phyloP scores from a whole-genome alignment of 129 eudicot species.

The Escallonia rubra region DNA sequence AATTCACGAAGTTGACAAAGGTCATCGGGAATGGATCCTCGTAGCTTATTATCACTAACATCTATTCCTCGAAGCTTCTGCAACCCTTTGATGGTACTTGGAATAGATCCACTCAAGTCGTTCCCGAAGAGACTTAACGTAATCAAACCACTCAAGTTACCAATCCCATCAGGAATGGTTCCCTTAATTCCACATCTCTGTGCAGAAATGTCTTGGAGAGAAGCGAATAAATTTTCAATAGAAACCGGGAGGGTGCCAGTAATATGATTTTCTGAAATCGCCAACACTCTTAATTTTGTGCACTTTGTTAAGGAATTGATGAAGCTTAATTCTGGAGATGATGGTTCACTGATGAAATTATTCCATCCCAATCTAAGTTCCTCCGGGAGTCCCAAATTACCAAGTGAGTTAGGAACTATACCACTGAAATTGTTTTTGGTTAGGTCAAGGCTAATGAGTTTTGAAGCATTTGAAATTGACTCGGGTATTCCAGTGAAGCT shows the following conservation, averaged over 20 bases:
- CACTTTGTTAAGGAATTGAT: constrained; percentile 12
- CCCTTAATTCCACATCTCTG: not conserved
- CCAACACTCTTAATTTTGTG: not conserved
- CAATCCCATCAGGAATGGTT: constrained; percentile 13
- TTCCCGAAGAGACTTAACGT: not conserved
- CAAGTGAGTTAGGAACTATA: not conserved
- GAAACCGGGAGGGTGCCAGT: constrained; percentile 8
- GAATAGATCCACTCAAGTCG: constrained; percentile 11
- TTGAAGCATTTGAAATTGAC: constrained; percentile 3
- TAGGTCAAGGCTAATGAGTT: not conserved
- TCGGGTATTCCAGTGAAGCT: not conserved
- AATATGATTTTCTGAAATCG: not conserved
- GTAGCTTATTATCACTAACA: not conserved
- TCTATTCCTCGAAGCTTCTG: not conserved
- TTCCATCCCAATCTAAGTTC: not conserved
- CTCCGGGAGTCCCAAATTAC: not conserved
- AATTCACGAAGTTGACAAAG: not conserved
- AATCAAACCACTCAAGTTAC: not conserved
- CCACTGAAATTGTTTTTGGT: constrained; percentile 1
- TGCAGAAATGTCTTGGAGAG: not conserved
- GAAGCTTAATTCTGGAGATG: constrained; percentile 8
- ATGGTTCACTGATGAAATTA: not conserved
- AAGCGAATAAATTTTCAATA: constrained; percentile 15
- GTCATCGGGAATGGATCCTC: constrained; percentile 7
- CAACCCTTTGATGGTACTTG: not conserved